These are phyloP conservation scores for Dunaliella primolecta DNA, from an alignment of 139 green algal species.

Conservation along the genomic window DNA sequence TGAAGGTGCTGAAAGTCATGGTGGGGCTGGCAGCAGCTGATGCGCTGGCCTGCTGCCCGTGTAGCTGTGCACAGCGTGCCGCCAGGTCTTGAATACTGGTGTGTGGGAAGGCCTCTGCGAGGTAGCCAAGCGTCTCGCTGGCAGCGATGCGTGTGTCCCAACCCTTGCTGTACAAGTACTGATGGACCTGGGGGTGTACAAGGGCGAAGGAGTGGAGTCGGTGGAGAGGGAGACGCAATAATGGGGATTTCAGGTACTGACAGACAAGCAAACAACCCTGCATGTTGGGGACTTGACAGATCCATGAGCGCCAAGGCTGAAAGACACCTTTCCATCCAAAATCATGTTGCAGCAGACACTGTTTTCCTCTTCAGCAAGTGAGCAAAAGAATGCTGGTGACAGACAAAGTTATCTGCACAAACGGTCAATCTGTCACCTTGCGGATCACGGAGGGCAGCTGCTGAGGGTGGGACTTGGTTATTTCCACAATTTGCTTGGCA, in stretches of 20 bases:
- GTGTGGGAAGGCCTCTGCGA: slow-evolving; percentile 75
- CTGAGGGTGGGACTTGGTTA: slow-evolving; percentile 64
- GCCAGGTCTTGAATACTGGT: slow-evolving; percentile 25
- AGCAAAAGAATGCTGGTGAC: no score
- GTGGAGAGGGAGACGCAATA: no score
- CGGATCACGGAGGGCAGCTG: slow-evolving; percentile 72
- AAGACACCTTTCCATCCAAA: no score
- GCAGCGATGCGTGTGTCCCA: slow-evolving; percentile 85
- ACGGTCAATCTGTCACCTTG: slow-evolving; percentile 66
- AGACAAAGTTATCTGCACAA: no score
- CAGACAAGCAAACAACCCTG: no score
- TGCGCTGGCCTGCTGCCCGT: background rate
- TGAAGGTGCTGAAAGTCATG: slow-evolving; percentile 52
- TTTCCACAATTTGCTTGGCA: slow-evolving; percentile 73
- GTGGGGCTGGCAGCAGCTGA: background rate
- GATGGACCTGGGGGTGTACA: slow-evolving; percentile 48
- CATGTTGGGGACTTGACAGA: no score
- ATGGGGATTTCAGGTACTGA: no score
- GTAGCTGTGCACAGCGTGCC: background rate
- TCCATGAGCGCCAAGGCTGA: no score
- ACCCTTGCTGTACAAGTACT: slow-evolving; percentile 57
- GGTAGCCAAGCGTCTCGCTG: slow-evolving; percentile 65
- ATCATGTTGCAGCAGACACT: no score
- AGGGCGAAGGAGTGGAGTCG: no score
- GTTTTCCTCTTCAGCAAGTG: no score